Conservation (phyloP, 768 basidiomycete species). For the Podaxis sp. region DNA sequence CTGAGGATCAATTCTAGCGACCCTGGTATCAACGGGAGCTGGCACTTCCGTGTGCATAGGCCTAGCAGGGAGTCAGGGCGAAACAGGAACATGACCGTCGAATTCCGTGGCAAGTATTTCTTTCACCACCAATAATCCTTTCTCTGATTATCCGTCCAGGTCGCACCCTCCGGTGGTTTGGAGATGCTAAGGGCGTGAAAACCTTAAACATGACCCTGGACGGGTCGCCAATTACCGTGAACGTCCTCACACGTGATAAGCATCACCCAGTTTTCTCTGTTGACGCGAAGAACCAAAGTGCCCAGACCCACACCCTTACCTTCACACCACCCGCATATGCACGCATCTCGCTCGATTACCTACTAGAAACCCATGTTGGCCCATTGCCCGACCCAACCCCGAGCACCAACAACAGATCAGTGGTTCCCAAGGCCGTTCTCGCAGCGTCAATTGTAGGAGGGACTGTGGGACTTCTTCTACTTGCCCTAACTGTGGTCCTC, state of each 20-base stretch:
- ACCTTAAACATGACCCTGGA: neutral
- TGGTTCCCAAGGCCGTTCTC: neutral
- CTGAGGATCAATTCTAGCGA: conserved; percentile 4
- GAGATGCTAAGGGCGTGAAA: neutral
- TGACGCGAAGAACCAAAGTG: neutral
- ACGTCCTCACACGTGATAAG: neutral
- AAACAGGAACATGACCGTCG: neutral
- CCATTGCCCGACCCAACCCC: neutral
- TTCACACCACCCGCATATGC: neutral
- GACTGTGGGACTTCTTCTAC: neutral
- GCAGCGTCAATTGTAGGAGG: neutral
- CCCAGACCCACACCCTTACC: neutral
- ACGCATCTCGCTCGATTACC: neutral
- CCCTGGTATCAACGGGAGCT: neutral
- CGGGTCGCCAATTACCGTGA: neutral
- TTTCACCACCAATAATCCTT: too few species aligned
- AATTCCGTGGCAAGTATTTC: too few species aligned
- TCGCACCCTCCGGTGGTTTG: too few species aligned
- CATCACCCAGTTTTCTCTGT: neutral
- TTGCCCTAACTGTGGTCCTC: neutral
- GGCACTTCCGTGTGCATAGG: neutral
- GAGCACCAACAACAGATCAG: neutral
- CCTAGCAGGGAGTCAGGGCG: neutral
- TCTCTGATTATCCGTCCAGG: too few species aligned
- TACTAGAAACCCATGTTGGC: neutral